Evolutionary conservation across 2,329 filamentous ascomycete species (phyloP), one percentile per base, ranked within the genome.

Genomic region (Periconia macrospinosa): DNA sequence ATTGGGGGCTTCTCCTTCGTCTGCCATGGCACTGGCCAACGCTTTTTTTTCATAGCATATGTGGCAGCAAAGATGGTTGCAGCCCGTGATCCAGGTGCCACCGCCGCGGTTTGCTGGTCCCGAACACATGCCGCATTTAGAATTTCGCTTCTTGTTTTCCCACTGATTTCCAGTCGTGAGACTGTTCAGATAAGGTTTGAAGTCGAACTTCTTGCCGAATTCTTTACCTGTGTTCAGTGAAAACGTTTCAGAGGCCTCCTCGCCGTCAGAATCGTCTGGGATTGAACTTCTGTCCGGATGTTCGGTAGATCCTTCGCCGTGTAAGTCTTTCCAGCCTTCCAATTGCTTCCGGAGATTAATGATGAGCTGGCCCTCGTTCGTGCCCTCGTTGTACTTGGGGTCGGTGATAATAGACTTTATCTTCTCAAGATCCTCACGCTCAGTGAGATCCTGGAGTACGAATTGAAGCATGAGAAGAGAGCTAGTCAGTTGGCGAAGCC

Each of bases 11-110:
- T 47, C n/a, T 3, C 45, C 46, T 0, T 46, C 59, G 3, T 53
- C 17, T 35, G 68, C 56, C 11, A 37, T 37, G 33, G 66, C 69
- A 17, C 70, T 69, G 3, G 65, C 47, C 0, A 70, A n/a, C 43
- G 64, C 56, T 41, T 75, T 53, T 2, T 63, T 58, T 2, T 63
- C 49, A 8, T 83, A 69, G 58, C 84, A 87, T 0, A 70, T 63
- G 1, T 65, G 14, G 66, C 85, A 87, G 57, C 83, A 83, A 6
- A 85, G 66, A 55, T 87, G 84, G 15, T 75, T 70, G 61, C 85
- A 87, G 5, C 75, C 68, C 0, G 82, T 82, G 30, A 82, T 69
- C 10, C 74, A 66, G 0, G 47, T 23, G 3, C 18, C 11, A 40
- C 17, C 23, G 8, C 79, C 73, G 0, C 75, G 57, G 0, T 66